Base-by-base conservation (phyloP, 768 basidiomycete species). In the Lentinula sp. region DNA sequence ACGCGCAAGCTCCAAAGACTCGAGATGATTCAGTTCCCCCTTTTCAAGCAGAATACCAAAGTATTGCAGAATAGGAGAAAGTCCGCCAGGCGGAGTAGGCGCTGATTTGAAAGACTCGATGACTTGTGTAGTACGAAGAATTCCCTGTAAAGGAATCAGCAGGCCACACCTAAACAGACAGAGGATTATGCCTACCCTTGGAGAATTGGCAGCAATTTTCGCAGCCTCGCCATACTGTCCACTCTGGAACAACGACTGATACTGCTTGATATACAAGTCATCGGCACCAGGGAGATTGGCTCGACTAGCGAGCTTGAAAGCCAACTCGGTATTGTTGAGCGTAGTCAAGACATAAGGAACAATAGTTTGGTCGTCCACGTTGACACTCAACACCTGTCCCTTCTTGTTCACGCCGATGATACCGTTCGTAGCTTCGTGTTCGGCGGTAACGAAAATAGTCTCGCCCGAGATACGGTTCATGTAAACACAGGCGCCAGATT, bases 381-480 rank as follows among this genome's bases (percentile, higher is more conserved):
- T 94, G 64, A 99, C 97, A 67, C 93, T 95, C 60, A 99, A 82
- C 16, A 98, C 94, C 74, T 99, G 97, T 36, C 97, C 97, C 77
- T 98, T 98, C 83, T 96, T 93, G 85, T 99, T 99, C 70, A 99
- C 95, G 66, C 96, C 96, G 64, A 99, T 93, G 73, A 99, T 97
- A 78, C 97, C 97, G 70, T 93, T 85, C 3, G 88, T 87, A 16
- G 87, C 84, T 73, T 98, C 95, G 69, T 98, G 94, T 69, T 98
- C 95, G 37, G 96, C 93, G 12, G 97, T 98, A 49, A 97, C 95
- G 72, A 99, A 99, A 72, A 99, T 98, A 37, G 97, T 98, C 79
- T 99, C 97, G 37, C 97, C 96, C 46, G 93, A 95, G 72, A 99
- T 99, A 65, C 97, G 91, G 83, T 99, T 99, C 97, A 99, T 99